A percentile compares a stretch with the other conserved stretches of the same genome.
Evolutionary conservation across 2,329 filamentous ascomycete genomes (phyloP).

Genomic region (Colletotrichum sp.): DNA sequence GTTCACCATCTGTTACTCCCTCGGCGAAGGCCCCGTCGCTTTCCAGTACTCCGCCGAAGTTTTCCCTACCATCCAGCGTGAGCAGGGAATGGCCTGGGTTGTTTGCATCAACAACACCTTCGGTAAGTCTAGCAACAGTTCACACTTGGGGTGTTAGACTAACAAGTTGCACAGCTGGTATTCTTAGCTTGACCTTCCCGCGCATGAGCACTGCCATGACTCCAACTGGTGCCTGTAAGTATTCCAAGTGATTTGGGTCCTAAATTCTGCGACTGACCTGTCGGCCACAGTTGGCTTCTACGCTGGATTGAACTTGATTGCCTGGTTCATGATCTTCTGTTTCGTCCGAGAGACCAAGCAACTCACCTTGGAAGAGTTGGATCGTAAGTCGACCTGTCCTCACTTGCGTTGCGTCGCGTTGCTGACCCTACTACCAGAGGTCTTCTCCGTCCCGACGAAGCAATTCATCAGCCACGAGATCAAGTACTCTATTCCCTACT

Average conservation of each 20-base stretch:
- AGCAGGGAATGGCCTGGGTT: constrained; percentile 63
- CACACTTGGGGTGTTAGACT: rapidly evolving
- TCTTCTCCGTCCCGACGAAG: constrained; percentile 38
- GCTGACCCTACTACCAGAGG: constrained; percentile 13
- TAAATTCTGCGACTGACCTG: neutral
- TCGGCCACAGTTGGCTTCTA: constrained; percentile 52
- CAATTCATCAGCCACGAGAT: constrained; percentile 37
- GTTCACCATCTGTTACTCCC: constrained; percentile 47
- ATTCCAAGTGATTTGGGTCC: constrained; percentile 19
- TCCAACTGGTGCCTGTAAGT: constrained; percentile 33
- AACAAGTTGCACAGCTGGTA: constrained; percentile 24
- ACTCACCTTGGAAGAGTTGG: neutral
- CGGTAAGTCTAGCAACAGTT: neutral
- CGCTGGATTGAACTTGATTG: constrained; percentile 58
- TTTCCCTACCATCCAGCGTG: constrained; percentile 67
- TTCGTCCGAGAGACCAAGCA: constrained; percentile 62
- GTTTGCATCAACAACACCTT: neutral
- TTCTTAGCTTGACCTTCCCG: constrained; percentile 69
- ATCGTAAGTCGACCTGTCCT: neutral
- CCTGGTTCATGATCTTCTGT: constrained; percentile 58
- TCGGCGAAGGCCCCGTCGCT: constrained; percentile 55
- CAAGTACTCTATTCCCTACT: constrained; percentile 35
- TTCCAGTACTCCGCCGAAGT: constrained; percentile 69
- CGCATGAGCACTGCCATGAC: constrained; percentile 51
- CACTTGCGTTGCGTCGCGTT: neutral